Base-by-base conservation (phyloP, 352 stramenopile species). In the Discostella stelligera region DNA sequence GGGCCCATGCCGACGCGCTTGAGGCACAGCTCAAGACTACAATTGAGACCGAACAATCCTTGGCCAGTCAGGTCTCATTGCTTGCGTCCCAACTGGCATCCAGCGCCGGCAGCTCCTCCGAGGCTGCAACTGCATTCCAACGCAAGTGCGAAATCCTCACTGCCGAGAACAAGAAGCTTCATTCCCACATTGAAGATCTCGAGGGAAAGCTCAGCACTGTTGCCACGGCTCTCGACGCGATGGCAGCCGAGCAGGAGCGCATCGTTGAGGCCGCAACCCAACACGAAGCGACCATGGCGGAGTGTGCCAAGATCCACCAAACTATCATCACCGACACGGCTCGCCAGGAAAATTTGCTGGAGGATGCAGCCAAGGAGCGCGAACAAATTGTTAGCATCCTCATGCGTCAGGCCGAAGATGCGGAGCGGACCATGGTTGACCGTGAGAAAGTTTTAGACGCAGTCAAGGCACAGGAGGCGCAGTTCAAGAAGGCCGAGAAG, bases 11-110 rank as follows among this genome's bases (percentile, higher is more conserved):
- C 54, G 65, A 64, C 13, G 74, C 80, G 30, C 68, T 92, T 18
- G 84, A 90, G 60, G 78, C 68, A 46, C 77, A 89, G 50, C 69
- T 92, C 62, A 83, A 89, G 75, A 86, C 88, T 55, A 83, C 84
- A 56, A 89, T 89, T 55, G 77, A 85, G 23, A 83, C 64, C 7
- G 86, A 92, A 56, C 71, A 88, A n/a, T 48, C 74, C 0, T 66
- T 92, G 13, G 82, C 82, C 10, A 67, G 30, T 27, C 84, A 90
- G 71, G 80, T 92, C 13, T 78, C 41, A 50, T 70, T 70, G 62
- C 62, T 92, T 23, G 79, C 81, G 3, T 61, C 61, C 14, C 59
- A 84, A 37, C 54, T 90, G 7, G 81, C 82, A 21, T 63, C 69
- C 25, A 71, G 69, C 63, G 77, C 82, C 1, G 64, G 32, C 18